Base-by-base conservation (phyloP, 805 yeast genomes). In the Saturnispora galanensis region DNA sequence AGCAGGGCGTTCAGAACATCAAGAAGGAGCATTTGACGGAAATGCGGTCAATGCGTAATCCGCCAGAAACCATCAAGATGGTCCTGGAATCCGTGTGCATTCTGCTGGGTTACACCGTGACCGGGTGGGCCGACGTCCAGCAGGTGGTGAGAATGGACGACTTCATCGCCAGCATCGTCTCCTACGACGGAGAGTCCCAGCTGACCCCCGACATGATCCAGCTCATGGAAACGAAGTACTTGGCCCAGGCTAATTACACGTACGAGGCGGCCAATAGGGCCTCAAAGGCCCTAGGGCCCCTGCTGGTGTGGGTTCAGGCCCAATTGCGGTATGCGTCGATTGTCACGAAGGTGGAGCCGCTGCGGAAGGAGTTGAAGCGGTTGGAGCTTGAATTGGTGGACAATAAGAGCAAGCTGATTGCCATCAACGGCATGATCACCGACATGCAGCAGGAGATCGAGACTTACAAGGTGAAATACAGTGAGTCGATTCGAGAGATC, bases 271-370 rank as follows among this genome's bases (percentile, higher is more conserved):
- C 86, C 0, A 76, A 84, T 53, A 68, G 97, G 34, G 97, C 97
- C 4, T 83, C 95, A 60, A 87, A 84, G 56, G 97, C 97, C 0
- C 87, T 97, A 65, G 97, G 96, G 0, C 97, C 97, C 0, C 65
- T 90, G 31, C 56, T 84, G 15, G 80, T 79, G 49, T 90, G 97
- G 97, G 89, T 88, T 0, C 71, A 72, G 44, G 97, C 97, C 0
- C 97, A 90, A 51, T 68, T 88, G n/a, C 66, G 71, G n/a, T 90
- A 82, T 56, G 74, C 90, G 0, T 56, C 74, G 1, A 82, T 88
- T 17, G 64, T 86, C 37, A 82, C 83, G 32, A 73, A 70, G 41
- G 74, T 90, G 21, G 83, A 77, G 1, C 97, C 97, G 0, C 61
- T 90, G 52, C 66, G 79, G 45, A 67, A 67, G 5, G 95, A 88